A percentile compares a stretch with the other conserved stretches of the same genome.
phyloP scores from a whole-genome alignment of 495 filamentous ascomycete species.

The Podospora sp. region DNA sequence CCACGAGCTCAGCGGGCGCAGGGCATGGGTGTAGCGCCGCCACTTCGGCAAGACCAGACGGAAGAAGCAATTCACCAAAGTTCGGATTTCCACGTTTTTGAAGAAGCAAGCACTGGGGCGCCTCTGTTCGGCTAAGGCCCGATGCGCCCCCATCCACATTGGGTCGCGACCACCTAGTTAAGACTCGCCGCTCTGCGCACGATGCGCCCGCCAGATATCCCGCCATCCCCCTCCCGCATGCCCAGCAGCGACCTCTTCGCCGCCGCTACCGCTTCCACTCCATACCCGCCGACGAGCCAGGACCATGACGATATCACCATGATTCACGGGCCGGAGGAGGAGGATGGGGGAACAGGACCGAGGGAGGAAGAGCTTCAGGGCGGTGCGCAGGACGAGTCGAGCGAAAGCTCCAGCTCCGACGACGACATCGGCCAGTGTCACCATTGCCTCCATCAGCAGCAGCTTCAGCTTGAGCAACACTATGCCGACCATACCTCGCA shows the following conservation, averaged over 20 bases:
- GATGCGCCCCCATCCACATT: not conserved
- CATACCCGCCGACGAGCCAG: not conserved
- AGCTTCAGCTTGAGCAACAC: slow-evolving; percentile 13
- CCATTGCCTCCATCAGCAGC: slow-evolving; percentile 9
- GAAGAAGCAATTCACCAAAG: not conserved
- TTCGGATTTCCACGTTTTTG: not conserved
- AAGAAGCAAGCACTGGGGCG: not conserved
- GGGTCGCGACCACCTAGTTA: not conserved
- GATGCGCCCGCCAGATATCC: not conserved
- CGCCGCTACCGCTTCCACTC: not conserved
- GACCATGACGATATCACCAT: slow-evolving; percentile 18
- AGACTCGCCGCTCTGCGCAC: slow-evolving; percentile 3
- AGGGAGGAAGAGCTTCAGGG: slow-evolving; percentile 26
- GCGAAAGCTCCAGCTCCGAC: slow-evolving; percentile 15
- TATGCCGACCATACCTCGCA: not conserved
- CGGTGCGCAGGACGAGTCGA: slow-evolving; percentile 27
- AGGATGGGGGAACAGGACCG: slow-evolving; percentile 13
- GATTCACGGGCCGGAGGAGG: slow-evolving; percentile 23
- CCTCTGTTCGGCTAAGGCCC: not conserved
- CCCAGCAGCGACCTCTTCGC: not conserved
- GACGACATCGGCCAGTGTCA: slow-evolving; percentile 16
- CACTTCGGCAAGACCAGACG: not conserved
- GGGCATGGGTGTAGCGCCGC: not conserved
- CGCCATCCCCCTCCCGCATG: not conserved
- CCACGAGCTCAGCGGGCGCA: not conserved